Evolutionary conservation across 805 yeast species (phyloP), one percentile per base, ranked within the genome.

Genomic region (Jamesozyma rosinii): DNA sequence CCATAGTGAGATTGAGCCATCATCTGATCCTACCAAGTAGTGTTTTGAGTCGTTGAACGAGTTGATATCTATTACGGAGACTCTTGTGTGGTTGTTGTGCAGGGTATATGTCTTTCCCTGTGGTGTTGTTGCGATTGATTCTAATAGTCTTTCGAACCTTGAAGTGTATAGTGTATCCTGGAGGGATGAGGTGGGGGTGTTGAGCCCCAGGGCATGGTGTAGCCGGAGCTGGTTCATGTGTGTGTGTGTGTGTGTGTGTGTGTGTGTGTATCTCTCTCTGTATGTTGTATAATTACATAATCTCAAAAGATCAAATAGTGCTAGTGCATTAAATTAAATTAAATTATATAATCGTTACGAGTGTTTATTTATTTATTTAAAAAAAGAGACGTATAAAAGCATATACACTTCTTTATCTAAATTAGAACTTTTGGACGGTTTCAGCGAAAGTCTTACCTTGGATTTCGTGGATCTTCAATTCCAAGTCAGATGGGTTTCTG

Each of bases 361-460:
- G n/a, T n/a, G n/a, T n/a, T n/a, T n/a, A n/a, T n/a, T n/a, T n/a
- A n/a, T n/a, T 24, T 11, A 24, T 24, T 8, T 24, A 24, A 24
- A 24, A 24, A 24, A 11, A 11, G 29, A 24, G 29, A 24, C 6
- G 11, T 24, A 24, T 24, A 24, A 24, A 24, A 11, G 11, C 11
- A 24, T 24, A 24, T 24, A 24, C 11, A 31, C n/a, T 5, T 31
- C 6, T 31, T 31, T 15, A 31, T 31, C n/a, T 31, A 31, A 15
- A 11, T 35, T 37, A 37, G 18, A 37, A 37, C 22, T 37, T 37
- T 26, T 37, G 39, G 30, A 35, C n/a, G 39, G 69, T 67, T 59
- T 72, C 68, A 49, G 66, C 72, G 63, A 85, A 84, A 42, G 74
- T 62, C 55, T 69, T 65, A 65, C 94, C 95, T 69, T 85, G 95